These are phyloP conservation scores for Kokia cookei DNA, from an alignment of 441 rosid species.

Conservation along the genomic window DNA sequence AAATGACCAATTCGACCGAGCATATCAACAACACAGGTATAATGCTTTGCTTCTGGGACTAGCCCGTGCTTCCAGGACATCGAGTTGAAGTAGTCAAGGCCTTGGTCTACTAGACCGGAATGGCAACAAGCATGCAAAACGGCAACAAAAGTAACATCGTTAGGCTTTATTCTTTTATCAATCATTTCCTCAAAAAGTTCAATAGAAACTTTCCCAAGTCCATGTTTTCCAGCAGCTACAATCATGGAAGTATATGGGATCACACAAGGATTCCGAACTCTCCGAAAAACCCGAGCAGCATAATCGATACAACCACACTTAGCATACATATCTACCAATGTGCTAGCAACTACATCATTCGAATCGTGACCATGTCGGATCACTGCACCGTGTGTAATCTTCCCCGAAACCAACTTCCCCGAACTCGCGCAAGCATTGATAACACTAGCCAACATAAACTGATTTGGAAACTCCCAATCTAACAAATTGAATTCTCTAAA, in stretches of 20 bases:
- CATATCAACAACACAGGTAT: background rate
- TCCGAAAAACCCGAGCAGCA: slow-evolving; percentile 47
- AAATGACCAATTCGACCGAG: slow-evolving; percentile 21
- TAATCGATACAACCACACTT: slow-evolving; percentile 60
- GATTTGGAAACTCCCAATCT: slow-evolving; percentile 33
- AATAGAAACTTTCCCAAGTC: slow-evolving; percentile 55
- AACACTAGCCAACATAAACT: slow-evolving; percentile 61
- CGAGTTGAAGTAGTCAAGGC: slow-evolving; percentile 39
- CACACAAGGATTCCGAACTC: slow-evolving; percentile 45
- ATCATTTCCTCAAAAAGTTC: slow-evolving; percentile 62
- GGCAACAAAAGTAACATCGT: slow-evolving; percentile 60
- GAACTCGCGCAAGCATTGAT: slow-evolving; percentile 64
- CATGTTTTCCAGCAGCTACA: slow-evolving; percentile 65
- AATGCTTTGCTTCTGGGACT: slow-evolving; percentile 38
- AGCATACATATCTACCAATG: slow-evolving; percentile 81
- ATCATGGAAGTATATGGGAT: slow-evolving; percentile 75
- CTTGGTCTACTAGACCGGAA: slow-evolving; percentile 66
- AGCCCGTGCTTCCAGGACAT: slow-evolving; percentile 49
- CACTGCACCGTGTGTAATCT: slow-evolving; percentile 56
- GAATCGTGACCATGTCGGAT: slow-evolving; percentile 37
- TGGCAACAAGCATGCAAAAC: slow-evolving; percentile 78
- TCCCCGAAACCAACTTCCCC: slow-evolving; percentile 60
- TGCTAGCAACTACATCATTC: slow-evolving; percentile 49
- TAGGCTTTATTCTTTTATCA: slow-evolving; percentile 50
- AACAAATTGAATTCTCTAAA: slow-evolving; percentile 41